phyloP scores from a whole-genome alignment of 257 asterid species.

The Parsonsia alboflavescens region DNA sequence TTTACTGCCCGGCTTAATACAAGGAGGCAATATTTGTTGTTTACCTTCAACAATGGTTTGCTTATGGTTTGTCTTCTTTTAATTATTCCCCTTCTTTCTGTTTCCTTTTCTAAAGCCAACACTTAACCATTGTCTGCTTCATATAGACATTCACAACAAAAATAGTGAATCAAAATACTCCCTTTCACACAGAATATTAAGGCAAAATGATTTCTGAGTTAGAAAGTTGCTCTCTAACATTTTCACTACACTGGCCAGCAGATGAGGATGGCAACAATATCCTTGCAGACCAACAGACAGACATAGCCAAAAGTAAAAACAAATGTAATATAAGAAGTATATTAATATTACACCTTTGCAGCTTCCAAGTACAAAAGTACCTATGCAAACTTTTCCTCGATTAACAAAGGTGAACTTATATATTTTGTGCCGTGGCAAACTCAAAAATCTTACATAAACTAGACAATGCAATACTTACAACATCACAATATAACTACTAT shows the following conservation, averaged over 20 bases:
- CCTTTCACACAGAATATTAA: background rate
- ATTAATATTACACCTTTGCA: background rate
- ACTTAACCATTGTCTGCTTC: background rate
- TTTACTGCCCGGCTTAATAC: background rate
- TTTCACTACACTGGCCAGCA: background rate
- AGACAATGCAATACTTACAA: conserved; percentile 41
- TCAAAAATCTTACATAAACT: conserved; percentile 14
- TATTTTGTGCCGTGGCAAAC: conserved; percentile 4
- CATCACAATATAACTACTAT: conserved; percentile 27
- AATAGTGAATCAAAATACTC: no score
- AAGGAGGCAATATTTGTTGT: background rate
- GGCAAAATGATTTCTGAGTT: no score
- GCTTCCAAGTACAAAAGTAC: conserved; percentile 9
- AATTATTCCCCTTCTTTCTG: background rate
- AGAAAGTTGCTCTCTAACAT: background rate
- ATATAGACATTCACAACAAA: background rate
- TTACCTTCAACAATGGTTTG: background rate
- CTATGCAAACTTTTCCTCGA: conserved; percentile 5
- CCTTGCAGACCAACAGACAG: background rate
- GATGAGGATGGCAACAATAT: background rate
- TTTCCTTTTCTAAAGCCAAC: background rate
- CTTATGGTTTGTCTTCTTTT: background rate
- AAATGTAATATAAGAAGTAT: background rate
- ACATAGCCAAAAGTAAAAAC: background rate
- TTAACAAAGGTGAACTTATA: conserved; percentile 1